Conservation (phyloP, 202 grass and related monocot species). For the Carex sylvatica region DNA sequence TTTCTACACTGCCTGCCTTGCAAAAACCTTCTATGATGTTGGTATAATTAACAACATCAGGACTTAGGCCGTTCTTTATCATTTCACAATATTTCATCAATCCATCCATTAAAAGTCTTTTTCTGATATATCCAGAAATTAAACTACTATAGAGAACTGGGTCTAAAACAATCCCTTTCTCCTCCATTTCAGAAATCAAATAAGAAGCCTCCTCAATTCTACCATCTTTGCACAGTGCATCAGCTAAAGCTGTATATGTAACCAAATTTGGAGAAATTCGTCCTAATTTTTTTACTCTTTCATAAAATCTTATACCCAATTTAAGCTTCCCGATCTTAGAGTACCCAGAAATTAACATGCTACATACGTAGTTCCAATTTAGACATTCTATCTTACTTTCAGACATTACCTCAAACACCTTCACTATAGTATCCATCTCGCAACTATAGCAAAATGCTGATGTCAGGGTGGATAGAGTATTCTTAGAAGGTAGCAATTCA, state of each 20-base stretch:
- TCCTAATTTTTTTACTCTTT: slow-evolving; percentile 29
- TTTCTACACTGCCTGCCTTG: slow-evolving; percentile 68
- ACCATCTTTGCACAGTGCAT: slow-evolving; percentile 48
- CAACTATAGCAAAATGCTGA: slow-evolving; percentile 28
- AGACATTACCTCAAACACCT: slow-evolving; percentile 59
- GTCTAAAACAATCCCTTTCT: slow-evolving; percentile 38
- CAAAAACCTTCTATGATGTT: slow-evolving; percentile 64
- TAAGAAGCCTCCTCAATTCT: slow-evolving; percentile 36
- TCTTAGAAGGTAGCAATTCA: slow-evolving; percentile 24
- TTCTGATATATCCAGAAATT: slow-evolving; percentile 53
- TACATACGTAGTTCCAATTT: slow-evolving; percentile 57
- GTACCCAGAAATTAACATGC: slow-evolving; percentile 58
- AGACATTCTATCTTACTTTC: slow-evolving; percentile 23
- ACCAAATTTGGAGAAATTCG: slow-evolving; percentile 55
- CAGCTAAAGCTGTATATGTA: slow-evolving; percentile 42
- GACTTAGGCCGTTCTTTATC: slow-evolving; percentile 50
- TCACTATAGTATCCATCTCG: slow-evolving; percentile 46
- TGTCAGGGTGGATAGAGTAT: slow-evolving; percentile 36
- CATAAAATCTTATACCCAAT: slow-evolving; percentile 49
- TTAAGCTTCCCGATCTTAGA: slow-evolving; percentile 33
- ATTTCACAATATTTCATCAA: slow-evolving; percentile 44
- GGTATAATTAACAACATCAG: slow-evolving; percentile 65
- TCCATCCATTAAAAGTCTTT: slow-evolving; percentile 55
- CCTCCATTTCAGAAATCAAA: slow-evolving; percentile 48
- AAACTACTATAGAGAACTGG: slow-evolving; percentile 47